Evolutionary conservation across 257 asterid species (phyloP).

Genomic region (Solanum bulbocastanum): DNA sequence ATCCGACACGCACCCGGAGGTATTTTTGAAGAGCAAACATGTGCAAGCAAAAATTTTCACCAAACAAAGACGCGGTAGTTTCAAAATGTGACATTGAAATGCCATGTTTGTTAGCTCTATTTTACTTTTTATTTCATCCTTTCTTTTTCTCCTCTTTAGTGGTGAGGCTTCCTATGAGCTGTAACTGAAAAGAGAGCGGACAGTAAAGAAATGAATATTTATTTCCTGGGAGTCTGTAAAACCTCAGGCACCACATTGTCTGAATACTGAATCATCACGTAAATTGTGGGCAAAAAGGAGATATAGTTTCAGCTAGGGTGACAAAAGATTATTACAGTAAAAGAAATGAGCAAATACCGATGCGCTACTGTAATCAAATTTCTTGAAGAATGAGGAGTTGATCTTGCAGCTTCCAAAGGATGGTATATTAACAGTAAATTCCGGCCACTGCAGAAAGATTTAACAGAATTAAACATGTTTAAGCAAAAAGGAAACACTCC

Average conservation of each 20-base stretch:
- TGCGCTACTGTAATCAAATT: slow-evolving; percentile 80
- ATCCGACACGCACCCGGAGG: background rate
- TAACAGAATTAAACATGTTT: slow-evolving; percentile 1
- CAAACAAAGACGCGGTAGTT: background rate
- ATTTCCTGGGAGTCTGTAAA: background rate
- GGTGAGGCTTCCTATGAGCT: background rate
- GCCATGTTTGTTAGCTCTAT: background rate
- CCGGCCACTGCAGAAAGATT: slow-evolving; percentile 77
- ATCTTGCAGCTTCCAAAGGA: slow-evolving; percentile 59
- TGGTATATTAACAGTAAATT: slow-evolving; percentile 56
- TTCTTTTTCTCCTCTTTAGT: background rate
- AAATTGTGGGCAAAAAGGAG: background rate
- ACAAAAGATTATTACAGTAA: background rate
- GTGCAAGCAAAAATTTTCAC: background rate
- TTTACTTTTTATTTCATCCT: background rate
- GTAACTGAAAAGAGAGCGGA: background rate
- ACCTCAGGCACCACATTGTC: background rate
- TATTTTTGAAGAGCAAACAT: background rate
- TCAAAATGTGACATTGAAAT: background rate
- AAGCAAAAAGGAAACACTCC: background rate
- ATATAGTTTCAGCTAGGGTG: background rate
- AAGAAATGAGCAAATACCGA: slow-evolving; percentile 35
- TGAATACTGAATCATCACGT: background rate
- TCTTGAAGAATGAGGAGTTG: slow-evolving; percentile 70
- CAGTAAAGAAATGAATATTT: background rate